A percentile compares a stretch with the other conserved stretches of the same genome.
These are phyloP conservation scores for Cladosporium sp. DNA, from an alignment of 2,329 filamentous ascomycete genomes.

Conservation along the genomic window DNA sequence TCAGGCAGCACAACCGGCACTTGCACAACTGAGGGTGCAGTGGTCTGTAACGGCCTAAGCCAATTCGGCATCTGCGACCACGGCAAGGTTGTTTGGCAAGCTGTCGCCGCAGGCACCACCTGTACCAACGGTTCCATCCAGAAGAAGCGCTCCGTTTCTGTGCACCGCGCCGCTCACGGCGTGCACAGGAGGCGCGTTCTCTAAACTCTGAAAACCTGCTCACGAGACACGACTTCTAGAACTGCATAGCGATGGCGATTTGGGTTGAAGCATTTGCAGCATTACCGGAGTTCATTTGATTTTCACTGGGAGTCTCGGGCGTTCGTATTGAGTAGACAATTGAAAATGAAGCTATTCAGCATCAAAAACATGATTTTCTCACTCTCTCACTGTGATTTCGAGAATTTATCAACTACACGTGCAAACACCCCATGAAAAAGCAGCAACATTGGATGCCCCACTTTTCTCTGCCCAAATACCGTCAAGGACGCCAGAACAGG, in stretches of 20 bases:
- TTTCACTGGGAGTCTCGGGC: too few species aligned
- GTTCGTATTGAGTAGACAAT: too few species aligned
- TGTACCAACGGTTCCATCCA: slow-evolving; percentile 40
- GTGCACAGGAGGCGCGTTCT: not conserved
- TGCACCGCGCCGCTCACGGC: not conserved
- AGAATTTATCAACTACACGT: too few species aligned
- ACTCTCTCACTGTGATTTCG: too few species aligned
- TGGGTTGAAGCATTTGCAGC: not conserved
- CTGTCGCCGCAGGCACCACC: slow-evolving; percentile 41
- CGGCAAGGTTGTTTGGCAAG: slow-evolving; percentile 38
- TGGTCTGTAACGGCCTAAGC: slow-evolving; percentile 37
- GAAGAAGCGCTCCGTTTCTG: not conserved
- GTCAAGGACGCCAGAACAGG: too few species aligned
- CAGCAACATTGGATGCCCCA: too few species aligned
- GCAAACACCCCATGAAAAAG: too few species aligned
- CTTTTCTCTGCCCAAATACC: too few species aligned
- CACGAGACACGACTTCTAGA: not conserved
- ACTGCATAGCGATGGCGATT: slow-evolving; percentile 1
- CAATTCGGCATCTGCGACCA: slow-evolving; percentile 43
- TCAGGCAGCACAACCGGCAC: slow-evolving; percentile 9
- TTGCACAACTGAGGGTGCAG: slow-evolving; percentile 35
- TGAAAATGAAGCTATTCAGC: too few species aligned
- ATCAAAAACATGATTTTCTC: too few species aligned
- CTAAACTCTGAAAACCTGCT: too few species aligned
- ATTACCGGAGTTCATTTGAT: too few species aligned